Conservation (phyloP, 2,329 filamentous ascomycete species). For the Xylaria sp. region DNA sequence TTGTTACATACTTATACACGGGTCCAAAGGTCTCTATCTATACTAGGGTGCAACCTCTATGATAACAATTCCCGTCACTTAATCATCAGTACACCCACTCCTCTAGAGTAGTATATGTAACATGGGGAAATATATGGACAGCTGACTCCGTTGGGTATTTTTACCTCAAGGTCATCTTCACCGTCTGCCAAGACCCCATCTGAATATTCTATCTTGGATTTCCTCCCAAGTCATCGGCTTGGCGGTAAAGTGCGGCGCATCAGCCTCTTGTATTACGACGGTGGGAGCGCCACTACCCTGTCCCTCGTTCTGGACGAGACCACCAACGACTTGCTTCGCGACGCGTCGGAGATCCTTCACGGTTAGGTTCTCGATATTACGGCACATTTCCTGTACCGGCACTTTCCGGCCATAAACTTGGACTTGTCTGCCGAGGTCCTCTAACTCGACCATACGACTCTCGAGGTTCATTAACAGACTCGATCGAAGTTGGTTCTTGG, state of each 20-base stretch:
- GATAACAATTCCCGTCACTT: not conserved
- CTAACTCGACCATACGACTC: conserved; percentile 95
- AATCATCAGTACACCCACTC: conserved; percentile 24
- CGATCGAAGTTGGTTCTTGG: conserved; percentile 95
- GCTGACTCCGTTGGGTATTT: conserved; percentile 13
- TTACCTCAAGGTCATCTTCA: conserved; percentile 38
- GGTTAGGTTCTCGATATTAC: conserved; percentile 83
- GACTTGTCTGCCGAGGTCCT: conserved; percentile 93
- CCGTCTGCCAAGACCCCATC: conserved; percentile 81
- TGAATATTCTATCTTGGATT: conserved; percentile 85
- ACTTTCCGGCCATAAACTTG: conserved; percentile 97
- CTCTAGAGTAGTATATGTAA: conserved; percentile 25
- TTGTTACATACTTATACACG: conserved; percentile 39
- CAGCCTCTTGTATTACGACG: conserved; percentile 92
- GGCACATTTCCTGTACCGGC: conserved; percentile 92
- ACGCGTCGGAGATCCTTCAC: conserved; percentile 84
- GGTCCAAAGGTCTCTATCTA: conserved; percentile 10
- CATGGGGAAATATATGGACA: conserved; percentile 8
- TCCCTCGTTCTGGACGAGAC: conserved; percentile 78
- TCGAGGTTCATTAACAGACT: conserved; percentile 97
- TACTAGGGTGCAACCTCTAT: conserved; percentile 15
- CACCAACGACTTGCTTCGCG: conserved; percentile 80
- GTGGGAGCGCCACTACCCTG: conserved; percentile 88
- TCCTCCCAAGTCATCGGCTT: conserved; percentile 84
- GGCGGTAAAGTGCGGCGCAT: conserved; percentile 74